Evolutionary conservation across 257 asterid genomes (phyloP), one percentile per base, ranked within the genome.

Genomic region (Capsicum chinense): DNA sequence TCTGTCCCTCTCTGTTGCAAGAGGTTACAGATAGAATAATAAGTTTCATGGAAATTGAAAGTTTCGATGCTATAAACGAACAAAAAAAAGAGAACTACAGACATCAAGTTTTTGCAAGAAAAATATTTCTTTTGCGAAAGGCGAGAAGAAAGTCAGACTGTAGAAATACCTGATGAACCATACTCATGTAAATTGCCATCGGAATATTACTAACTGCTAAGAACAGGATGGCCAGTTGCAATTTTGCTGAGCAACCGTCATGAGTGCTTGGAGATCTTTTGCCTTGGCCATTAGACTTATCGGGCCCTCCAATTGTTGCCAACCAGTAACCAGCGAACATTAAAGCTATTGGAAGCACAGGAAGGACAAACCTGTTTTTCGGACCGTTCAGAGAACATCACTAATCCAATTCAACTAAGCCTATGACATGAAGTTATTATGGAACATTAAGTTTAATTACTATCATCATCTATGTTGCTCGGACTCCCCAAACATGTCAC

Each of bases 341-440:
- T 91, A 97, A 85, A 64, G 99, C 94, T 70, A 97, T 81, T 14
- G 99, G 99, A 90, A 97, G 98, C 87, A 97, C 94, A 69, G 99
- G 99, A 85, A 97, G 96, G 87, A 95, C 98, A 85, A 97, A 97
- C 97, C 98, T 97, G 97, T 88, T 80, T 81, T 85, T 85, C 56
- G 83, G 63, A 87, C 89, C 81, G 85, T 89, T 86, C 48, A 90
- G 89, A 89, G 89, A 90, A 90, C 83, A 88, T 70, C 87, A 89
- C 86, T 87, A 14, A 78, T 17, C 16, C 54, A 33, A 14, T 26
- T 54, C 82, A 54, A 78, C 50, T 78, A 78, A 6, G 42, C 50
- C 64, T 54, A 39, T 68, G 54, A 39, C 52, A 37, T 37, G 52
- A 68, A 68, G 7, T 68, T 37, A 68, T 82, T 84, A 88, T 14